Base-by-base conservation (phyloP, 169 alveolate species). In the Eimeria necatrix region DNA sequence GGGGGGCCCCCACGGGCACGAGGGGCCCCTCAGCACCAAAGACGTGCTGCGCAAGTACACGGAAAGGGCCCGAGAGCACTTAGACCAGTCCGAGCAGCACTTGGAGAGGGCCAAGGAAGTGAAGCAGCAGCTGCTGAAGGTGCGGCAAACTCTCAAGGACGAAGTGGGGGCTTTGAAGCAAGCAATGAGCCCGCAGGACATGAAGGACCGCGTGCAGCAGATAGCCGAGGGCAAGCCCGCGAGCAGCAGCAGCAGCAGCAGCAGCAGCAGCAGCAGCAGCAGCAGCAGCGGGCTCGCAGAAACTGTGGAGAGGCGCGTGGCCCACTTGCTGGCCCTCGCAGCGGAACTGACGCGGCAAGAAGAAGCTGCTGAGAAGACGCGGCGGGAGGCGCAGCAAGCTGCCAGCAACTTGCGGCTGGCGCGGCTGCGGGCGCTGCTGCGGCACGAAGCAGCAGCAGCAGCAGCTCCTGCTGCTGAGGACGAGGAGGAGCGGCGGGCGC, bases 221-320 rank as follows among this genome's bases (percentile, higher is more conserved):
- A n/a, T n/a, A n/a, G n/a, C n/a, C n/a, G n/a, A n/a, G n/a, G n/a
- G n/a, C n/a, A n/a, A n/a, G n/a, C n/a, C n/a, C n/a, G 41, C 12
- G 53, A 71, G 81, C 81, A 71, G 81, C 81, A 26, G 81, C 81
- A 71, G 81, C 81, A 68, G 78, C 78, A 68, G 20, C 73, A 61
- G 20, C 73, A 61, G 20, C 73, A 61, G 20, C 5, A 12, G 73
- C 73, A 61, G 73, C 73, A 61, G n/a, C 73, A 61, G 73, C 73
- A 61, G 73, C 73, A 61, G 73, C 73, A 61, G 73, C 73, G 78
- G 78, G 5, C 14, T 68, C 7, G n/a, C 78, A 16, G 78, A 68
- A 9, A 68, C 78, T 8, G 24, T 74, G 85, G 32, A 74, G 85
- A 26, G 59, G 59, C 60, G 59, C 20, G 59, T 74, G 2, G 85